These are phyloP conservation scores for Mortierella polycephala DNA, from an alignment of 371 early-diverging fungal genomes.

Conservation along the genomic window DNA sequence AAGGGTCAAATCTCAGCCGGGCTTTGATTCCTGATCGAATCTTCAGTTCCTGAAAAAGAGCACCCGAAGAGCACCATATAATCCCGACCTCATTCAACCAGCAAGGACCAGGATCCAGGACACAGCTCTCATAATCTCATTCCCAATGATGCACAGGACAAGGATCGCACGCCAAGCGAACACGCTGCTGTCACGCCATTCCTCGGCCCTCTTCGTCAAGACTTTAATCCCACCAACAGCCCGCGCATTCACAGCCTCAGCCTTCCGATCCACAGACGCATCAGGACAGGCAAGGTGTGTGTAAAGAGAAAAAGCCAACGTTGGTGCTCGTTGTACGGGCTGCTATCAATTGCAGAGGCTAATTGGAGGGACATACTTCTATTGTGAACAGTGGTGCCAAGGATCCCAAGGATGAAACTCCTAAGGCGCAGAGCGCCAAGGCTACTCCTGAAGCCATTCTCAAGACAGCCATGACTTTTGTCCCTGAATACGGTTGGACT, in stretches of 20 bases:
- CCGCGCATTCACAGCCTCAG: slow-evolving; percentile 30
- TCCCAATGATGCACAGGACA: not conserved
- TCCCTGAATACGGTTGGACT: slow-evolving; percentile 82
- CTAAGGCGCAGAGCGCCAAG: slow-evolving; percentile 41
- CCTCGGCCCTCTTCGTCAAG: not conserved
- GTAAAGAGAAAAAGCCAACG: not conserved
- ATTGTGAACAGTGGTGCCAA: too few species aligned
- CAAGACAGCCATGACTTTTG: slow-evolving; percentile 72
- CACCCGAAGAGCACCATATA: too few species aligned
- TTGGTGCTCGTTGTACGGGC: too few species aligned
- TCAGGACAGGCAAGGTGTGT: slow-evolving; percentile 8
- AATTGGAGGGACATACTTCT: too few species aligned
- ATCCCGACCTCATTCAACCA: too few species aligned
- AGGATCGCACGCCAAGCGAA: slow-evolving; percentile 13
- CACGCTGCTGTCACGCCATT: slow-evolving; percentile 20
- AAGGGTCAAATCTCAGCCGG: not conserved
- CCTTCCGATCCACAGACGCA: slow-evolving; percentile 21
- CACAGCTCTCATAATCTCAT: too few species aligned
- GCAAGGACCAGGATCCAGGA: too few species aligned
- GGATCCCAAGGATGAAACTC: too few species aligned
- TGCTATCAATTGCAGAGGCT: too few species aligned
- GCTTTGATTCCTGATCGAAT: too few species aligned
- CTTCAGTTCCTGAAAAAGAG: too few species aligned
- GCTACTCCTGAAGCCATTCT: slow-evolving; percentile 61
- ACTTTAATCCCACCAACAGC: slow-evolving; percentile 3